Evolutionary conservation across 73 alveolate genomes (phyloP).

Genomic region (Paramecium caudatum): DNA sequence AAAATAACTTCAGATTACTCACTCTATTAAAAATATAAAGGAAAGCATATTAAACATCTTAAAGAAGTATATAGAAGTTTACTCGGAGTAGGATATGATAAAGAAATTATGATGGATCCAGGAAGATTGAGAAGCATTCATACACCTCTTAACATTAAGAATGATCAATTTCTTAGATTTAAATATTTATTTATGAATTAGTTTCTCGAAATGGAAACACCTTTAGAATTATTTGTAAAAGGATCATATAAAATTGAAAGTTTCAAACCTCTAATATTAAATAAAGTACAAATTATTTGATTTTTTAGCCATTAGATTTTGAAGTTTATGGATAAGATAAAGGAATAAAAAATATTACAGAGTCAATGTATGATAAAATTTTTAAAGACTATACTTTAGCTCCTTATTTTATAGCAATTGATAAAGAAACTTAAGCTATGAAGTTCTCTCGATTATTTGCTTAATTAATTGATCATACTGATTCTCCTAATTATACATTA

Average conservation of each 20-base stretch:
- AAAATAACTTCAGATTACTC: slow-evolving; percentile 7
- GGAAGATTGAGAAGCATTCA: slow-evolving; percentile 34
- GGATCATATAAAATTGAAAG: slow-evolving; percentile 45
- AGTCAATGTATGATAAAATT: slow-evolving; percentile 40
- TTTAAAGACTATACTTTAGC: neutral
- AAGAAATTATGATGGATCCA: slow-evolving; percentile 46
- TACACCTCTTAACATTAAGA: neutral
- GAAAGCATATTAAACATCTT: slow-evolving; percentile 27
- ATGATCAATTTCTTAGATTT: slow-evolving; percentile 52
- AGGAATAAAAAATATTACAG: neutral
- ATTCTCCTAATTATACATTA: slow-evolving; percentile 21
- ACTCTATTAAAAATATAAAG: neutral
- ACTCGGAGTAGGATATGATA: slow-evolving; percentile 48
- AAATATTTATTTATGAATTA: slow-evolving; percentile 52
- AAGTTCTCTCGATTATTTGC: slow-evolving; percentile 39
- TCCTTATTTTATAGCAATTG: slow-evolving; percentile 9
- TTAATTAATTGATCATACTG: slow-evolving; percentile 3
- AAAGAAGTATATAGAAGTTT: slow-evolving; percentile 53
- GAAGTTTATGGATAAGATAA: slow-evolving; percentile 30
- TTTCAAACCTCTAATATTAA: slow-evolving; percentile 37
- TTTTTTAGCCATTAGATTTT: slow-evolving; percentile 40
- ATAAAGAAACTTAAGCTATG: slow-evolving; percentile 12
- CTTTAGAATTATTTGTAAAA: slow-evolving; percentile 39
- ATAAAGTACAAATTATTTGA: neutral
- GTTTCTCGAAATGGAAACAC: slow-evolving; percentile 62